Conservation (phyloP, 2,329 filamentous ascomycete species). For the Metarhizium guizhouense region DNA sequence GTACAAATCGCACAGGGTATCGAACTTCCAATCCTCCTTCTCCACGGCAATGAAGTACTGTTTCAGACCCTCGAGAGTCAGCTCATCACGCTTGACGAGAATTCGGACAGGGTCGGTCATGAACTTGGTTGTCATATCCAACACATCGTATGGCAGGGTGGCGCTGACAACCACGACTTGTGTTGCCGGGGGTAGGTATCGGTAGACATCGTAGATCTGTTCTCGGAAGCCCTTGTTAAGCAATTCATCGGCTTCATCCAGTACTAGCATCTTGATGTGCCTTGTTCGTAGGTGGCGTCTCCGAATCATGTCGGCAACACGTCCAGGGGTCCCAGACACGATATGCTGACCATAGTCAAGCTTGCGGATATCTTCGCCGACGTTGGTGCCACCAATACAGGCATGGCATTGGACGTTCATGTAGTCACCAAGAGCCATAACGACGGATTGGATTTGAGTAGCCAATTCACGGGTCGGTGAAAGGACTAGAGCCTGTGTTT, state of each 20-base stretch:
- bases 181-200: conserved; percentile 89
- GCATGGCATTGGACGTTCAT: conserved; percentile 99
- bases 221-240: conserved; percentile 94
- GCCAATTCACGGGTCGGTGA: conserved; percentile 95
- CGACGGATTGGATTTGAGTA: conserved; percentile 95
- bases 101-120: conserved; percentile 98
- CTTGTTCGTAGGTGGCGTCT: conserved; percentile 48
- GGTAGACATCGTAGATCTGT: conserved; percentile 98
- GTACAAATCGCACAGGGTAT: conserved; percentile 96
- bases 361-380: conserved; percentile 95
- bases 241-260: conserved; percentile 53
- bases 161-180: conserved; percentile 98
- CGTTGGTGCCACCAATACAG: conserved; percentile 96
- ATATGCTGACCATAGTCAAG: conserved; percentile 97
- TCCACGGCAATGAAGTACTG: conserved; percentile 99
- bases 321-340: conserved; percentile 93
- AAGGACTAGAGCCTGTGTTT: conserved; percentile 89
- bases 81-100: conserved; percentile 94
- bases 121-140: conserved; percentile 99
- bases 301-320: conserved; percentile 63
- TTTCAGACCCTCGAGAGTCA: conserved; percentile 94
- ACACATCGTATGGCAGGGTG: conserved; percentile 92
- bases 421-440: conserved; percentile 99
- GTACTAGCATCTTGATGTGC: conserved; percentile 56
- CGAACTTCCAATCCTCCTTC: conserved; percentile 99